Evolutionary conservation across 129 eudicot genomes (phyloP).

Genomic region (Chrysanthemum makinoi): DNA sequence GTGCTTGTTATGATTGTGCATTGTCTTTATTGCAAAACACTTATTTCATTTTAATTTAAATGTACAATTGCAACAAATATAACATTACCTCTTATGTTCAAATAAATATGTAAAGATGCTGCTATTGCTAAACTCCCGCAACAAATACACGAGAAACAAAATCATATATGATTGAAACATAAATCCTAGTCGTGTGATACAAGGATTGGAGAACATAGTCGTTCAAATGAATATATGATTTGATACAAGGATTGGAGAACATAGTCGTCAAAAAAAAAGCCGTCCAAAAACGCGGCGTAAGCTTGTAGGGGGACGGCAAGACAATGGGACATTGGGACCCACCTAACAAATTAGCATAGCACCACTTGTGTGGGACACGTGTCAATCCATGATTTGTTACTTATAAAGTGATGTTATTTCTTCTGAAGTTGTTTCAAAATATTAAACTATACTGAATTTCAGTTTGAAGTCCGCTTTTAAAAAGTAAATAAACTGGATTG

Average conservation of each 20-base stretch:
- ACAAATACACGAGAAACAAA: no score
- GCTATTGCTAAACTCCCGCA: no score
- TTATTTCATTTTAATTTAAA: no score
- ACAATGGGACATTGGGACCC: background rate
- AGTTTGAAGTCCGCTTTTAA: constrained; percentile 22
- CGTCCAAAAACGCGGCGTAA: constrained; percentile 17
- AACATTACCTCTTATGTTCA: no score
- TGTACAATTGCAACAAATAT: no score
- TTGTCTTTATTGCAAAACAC: no score
- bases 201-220: background rate
- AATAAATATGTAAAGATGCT: no score
- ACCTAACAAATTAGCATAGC: background rate
- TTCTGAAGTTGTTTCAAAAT: constrained; percentile 12
- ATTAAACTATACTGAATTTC: constrained; percentile 6
- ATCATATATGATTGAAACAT: background rate
- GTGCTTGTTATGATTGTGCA: no score
- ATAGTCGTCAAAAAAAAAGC: background rate
- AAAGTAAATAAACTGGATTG: constrained; percentile 8
- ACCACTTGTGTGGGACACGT: constrained; percentile 13
- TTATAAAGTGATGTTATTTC: constrained; percentile 5
- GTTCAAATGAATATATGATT: background rate
- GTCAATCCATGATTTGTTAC: background rate
- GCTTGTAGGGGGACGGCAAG: constrained; percentile 12
- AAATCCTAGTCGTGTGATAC: background rate
- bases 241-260: background rate